phyloP scores from a whole-genome alignment of 345 rosid species.

The Pistacia integerrima region DNA sequence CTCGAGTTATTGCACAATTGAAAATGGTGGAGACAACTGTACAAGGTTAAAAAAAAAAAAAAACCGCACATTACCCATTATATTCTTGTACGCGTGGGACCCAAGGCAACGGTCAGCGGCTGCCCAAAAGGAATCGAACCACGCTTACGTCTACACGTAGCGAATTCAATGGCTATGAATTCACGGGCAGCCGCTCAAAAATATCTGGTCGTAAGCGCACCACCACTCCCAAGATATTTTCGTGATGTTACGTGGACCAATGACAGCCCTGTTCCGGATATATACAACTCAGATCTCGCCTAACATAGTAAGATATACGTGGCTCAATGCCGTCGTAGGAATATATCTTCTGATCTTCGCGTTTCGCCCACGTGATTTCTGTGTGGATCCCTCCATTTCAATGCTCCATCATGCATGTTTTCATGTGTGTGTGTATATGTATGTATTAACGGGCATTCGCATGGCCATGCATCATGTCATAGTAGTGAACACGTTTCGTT shows the following conservation, averaged over 20 bases:
- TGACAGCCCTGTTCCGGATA: constrained; percentile 30
- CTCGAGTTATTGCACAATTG: no score
- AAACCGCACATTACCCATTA: not conserved
- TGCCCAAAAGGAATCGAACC: constrained; percentile 23
- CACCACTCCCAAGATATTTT: constrained; percentile 29
- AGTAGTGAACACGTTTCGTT: not conserved
- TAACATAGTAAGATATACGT: constrained; percentile 15
- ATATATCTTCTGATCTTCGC: constrained; percentile 31
- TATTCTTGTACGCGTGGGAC: not conserved
- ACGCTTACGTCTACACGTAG: constrained; percentile 19
- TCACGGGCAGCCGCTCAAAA: constrained; percentile 11
- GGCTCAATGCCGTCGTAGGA: constrained; percentile 30
- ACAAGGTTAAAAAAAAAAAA: not conserved
- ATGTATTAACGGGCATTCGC: not conserved
- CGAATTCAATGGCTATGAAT: constrained; percentile 24
- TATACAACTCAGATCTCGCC: not conserved
- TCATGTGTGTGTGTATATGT: not conserved
- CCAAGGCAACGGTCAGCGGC: not conserved
- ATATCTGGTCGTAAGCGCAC: constrained; percentile 28
- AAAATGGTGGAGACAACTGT: no score
- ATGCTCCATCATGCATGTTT: not conserved
- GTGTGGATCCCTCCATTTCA: not conserved
- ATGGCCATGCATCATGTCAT: not conserved
- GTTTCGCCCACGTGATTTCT: constrained; percentile 8
- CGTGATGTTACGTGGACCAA: constrained; percentile 22